Percentiles rank a stretch among this genome's conserved stretches.
Conservation (phyloP, 345 rosid species). For the Excoecaria agallocha region DNA sequence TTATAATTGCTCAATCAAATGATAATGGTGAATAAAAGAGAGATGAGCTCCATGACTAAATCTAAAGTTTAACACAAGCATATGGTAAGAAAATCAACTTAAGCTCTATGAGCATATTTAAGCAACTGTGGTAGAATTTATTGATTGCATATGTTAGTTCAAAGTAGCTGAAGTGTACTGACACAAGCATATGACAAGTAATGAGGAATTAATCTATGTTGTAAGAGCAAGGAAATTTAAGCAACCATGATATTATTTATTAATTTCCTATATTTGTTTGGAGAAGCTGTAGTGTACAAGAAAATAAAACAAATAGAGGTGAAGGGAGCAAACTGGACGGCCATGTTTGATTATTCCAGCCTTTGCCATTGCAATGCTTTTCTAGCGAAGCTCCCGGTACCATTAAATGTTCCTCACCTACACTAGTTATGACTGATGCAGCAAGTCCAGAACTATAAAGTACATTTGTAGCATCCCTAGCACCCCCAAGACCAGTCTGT, state of each 20-base stretch:
- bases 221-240: too few species aligned
- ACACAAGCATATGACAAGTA: neutral
- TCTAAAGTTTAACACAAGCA: neutral
- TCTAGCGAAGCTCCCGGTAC: constrained; percentile 87
- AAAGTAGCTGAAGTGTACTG: neutral
- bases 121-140: too few species aligned
- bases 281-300: too few species aligned
- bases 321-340: too few species aligned
- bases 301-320: too few species aligned
- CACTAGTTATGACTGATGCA: constrained; percentile 72
- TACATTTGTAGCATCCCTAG: constrained; percentile 85
- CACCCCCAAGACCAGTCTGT: constrained; percentile 92
- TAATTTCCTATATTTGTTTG: too few species aligned
- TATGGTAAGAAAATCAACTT: neutral
- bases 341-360: constrained; percentile 72
- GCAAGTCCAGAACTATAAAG: constrained; percentile 58
- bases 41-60: neutral
- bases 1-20: neutral
- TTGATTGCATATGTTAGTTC: neutral
- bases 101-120: neutral
- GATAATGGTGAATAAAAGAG: neutral
- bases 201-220: constrained; percentile 58
- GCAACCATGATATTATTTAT: too few species aligned
- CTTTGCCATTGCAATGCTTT: constrained; percentile 81
- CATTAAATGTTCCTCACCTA: constrained; percentile 79